Evolutionary conservation across 805 yeast species (phyloP), one percentile per base, ranked within the genome.

Genomic region (Candida berthetii): DNA sequence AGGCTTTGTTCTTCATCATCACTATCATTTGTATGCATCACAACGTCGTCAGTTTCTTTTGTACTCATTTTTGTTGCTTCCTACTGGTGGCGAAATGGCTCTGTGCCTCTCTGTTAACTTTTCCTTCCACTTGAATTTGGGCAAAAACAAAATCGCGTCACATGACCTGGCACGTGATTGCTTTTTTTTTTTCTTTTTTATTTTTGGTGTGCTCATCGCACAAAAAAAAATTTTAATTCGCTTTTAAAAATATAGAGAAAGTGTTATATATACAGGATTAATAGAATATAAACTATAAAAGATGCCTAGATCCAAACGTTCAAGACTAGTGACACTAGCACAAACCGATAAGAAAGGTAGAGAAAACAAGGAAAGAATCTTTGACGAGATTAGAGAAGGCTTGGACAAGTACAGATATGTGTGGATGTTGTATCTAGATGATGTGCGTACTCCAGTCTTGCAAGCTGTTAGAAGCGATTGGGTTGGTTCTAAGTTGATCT

Each of bases 251-350:
- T 2, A 28, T 4, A 5, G 25, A 36, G 25, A 28, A 28, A 19
- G 14, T 19, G 19, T 5, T 24, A 24, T 16, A 28, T 18, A 29
- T 7, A 28, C 38, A 40, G n/a, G 5, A 6, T 15, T 39, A 19
- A 15, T 18, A 22, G 22, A 32, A n/a, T 16, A 22, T 3, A n/a
- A n/a, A n/a, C n/a, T 15, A 40, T 13, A 34, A 42, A 68, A 52
- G 44, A 91, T 91, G 99, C 97, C 99, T 48, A 87, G 96, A 76
- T 89, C 97, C 31, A 90, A 82, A 64, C 91, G 98, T 78, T 84
- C 96, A 52, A 93, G 87, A 80, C 82, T 90, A 53, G 95, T 93
- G 46, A 86, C 98, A 13, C 73, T 93, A 54, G 93, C 99, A 31
- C 91, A 91, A 61, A 91, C 98, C 48, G 97, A 89, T 53, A 93